Evolutionary conservation across 106 monocot species (phyloP).

Genomic region (Cymbidium sinense): DNA sequence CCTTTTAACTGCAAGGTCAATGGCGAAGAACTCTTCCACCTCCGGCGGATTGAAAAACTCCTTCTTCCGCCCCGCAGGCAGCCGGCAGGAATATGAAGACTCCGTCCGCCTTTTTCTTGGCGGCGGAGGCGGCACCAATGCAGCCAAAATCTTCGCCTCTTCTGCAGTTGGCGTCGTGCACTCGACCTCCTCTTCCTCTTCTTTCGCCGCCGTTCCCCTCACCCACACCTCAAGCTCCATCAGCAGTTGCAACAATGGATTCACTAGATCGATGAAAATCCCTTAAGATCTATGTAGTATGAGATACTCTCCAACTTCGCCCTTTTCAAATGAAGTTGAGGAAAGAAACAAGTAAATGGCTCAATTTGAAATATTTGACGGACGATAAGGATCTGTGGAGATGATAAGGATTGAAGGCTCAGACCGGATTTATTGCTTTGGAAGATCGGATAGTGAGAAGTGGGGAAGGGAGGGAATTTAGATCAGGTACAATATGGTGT

Average conservation of each 20-base stretch:
- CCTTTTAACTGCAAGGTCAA: neutral
- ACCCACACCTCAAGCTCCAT: neutral
- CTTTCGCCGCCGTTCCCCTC: neutral
- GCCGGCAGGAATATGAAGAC: neutral
- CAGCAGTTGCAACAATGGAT: neutral
- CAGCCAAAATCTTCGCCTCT: neutral
- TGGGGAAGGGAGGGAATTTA: neutral
- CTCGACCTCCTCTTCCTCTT: neutral
- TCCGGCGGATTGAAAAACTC: neutral
- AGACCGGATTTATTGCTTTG: neutral
- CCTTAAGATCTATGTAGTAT: neutral
- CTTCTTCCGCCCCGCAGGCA: neutral
- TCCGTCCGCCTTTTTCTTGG: conserved; percentile 1
- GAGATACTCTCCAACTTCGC: too few relatives aligned
- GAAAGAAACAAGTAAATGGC: neutral
- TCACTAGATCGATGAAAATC: neutral
- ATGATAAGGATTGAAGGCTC: neutral
- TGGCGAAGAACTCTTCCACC: neutral
- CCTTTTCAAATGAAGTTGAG: neutral
- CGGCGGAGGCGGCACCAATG: neutral
- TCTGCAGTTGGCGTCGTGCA: conserved; percentile 1
- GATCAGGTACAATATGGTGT: neutral
- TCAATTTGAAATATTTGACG: too few relatives aligned
- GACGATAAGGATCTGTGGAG: neutral
- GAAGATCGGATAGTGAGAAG: neutral